Conservation (phyloP, 371 early-diverging fungal species). For the Smittium culicis region DNA sequence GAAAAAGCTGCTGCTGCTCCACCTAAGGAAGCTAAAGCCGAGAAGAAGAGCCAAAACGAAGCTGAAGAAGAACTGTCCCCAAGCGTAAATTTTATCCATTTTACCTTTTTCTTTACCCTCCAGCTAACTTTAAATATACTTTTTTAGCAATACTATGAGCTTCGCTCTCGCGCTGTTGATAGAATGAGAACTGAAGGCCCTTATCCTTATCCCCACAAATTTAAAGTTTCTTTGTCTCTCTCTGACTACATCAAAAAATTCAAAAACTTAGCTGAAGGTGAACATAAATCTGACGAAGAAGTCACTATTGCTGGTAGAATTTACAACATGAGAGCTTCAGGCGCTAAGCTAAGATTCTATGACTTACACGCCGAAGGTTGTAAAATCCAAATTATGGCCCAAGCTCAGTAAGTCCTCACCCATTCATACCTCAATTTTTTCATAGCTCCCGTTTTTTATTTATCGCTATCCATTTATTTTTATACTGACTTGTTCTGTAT, state of each 20-base stretch:
- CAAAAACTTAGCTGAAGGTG: slow-evolving; percentile 49
- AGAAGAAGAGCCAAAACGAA: slow-evolving; percentile 37
- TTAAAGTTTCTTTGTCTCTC: slow-evolving; percentile 73
- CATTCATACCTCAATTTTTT: neutral
- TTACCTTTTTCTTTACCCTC: neutral
- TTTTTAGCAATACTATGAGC: slow-evolving; percentile 90
- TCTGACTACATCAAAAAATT: slow-evolving; percentile 79
- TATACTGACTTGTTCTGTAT: no score
- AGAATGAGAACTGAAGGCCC: slow-evolving; percentile 65
- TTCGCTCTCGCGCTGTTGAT: slow-evolving; percentile 70
- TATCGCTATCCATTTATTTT: no score
- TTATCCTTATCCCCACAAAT: slow-evolving; percentile 96
- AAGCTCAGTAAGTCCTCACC: slow-evolving; percentile 42
- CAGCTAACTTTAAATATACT: neutral
- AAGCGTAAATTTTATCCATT: slow-evolving; percentile 14
- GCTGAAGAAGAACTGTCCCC: slow-evolving; percentile 34
- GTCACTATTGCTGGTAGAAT: slow-evolving; percentile 72
- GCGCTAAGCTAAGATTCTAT: slow-evolving; percentile 86
- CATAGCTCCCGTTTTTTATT: no score
- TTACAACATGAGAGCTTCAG: slow-evolving; percentile 74
- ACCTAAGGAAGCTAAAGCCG: slow-evolving; percentile 34
- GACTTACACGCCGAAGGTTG: slow-evolving; percentile 87
- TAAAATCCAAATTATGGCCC: slow-evolving; percentile 91
- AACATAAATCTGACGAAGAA: slow-evolving; percentile 44
- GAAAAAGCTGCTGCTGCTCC: slow-evolving; percentile 36